These are phyloP conservation scores for Baudoinia panamericana DNA, from an alignment of 495 filamentous ascomycete species.

Conservation along the genomic window DNA sequence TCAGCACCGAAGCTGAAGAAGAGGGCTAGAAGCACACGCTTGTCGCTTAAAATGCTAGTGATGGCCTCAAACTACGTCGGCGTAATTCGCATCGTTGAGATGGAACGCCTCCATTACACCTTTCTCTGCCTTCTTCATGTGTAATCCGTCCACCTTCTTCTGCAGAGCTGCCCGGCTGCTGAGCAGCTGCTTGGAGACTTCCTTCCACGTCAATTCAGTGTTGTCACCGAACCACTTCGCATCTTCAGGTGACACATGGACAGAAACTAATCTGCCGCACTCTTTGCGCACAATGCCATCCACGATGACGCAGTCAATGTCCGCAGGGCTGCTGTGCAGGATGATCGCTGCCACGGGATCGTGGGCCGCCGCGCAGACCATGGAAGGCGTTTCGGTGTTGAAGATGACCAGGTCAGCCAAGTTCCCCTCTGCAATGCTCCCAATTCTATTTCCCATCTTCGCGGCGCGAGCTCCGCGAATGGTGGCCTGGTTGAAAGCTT, in stretches of 20 bases:
- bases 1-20: constrained; percentile 63
- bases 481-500: constrained; percentile 39
- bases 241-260: not conserved
- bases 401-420: constrained; percentile 42
- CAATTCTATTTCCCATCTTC: constrained; percentile 31
- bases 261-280: constrained; percentile 1
- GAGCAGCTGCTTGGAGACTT: constrained; percentile 2
- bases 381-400: constrained; percentile 32
- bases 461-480: constrained; percentile 37
- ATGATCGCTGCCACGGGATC: constrained; percentile 42
- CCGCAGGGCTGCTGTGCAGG: constrained; percentile 36
- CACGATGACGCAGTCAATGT: constrained; percentile 37
- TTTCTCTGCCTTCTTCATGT: not conserved
- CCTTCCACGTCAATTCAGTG: not conserved
- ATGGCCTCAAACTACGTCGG: no score
- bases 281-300: constrained; percentile 30
- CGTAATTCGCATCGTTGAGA: no score
- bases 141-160: not conserved
- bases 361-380: constrained; percentile 33
- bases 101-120: constrained; percentile 3
- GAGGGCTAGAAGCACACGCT: no score
- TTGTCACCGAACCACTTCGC: not conserved
- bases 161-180: not conserved
- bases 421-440: constrained; percentile 33
- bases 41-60: no score